A percentile compares a stretch with the other conserved stretches of the same genome.
phyloP scores from a whole-genome alignment of 768 basidiomycete species.

The Termitomyces titanicus region DNA sequence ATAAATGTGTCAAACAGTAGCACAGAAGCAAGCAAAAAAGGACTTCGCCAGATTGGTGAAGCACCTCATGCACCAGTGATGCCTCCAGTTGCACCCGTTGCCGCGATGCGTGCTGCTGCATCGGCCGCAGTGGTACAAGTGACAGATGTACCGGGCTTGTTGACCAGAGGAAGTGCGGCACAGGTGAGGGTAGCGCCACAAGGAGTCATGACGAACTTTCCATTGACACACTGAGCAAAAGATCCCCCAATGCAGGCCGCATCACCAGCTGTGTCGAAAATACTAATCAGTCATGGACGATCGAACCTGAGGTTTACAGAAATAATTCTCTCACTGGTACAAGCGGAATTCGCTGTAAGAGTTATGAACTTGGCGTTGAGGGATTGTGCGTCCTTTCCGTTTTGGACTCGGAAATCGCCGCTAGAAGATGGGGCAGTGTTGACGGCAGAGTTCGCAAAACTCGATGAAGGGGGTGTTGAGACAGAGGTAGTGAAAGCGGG shows the following conservation, averaged over 20 bases:
- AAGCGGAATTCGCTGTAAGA: slow-evolving; percentile 42
- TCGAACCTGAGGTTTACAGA: slow-evolving; percentile 2
- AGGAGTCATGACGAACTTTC: slow-evolving; percentile 35
- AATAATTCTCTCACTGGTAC: slow-evolving; percentile 26
- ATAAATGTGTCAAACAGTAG: neutral
- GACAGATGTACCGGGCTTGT: slow-evolving; percentile 47
- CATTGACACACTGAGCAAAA: slow-evolving; percentile 53
- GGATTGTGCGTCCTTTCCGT: slow-evolving; percentile 48
- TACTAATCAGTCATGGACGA: neutral
- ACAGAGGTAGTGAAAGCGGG: slow-evolving; percentile 9
- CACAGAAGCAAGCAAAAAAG: slow-evolving; percentile 9
- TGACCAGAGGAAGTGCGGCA: slow-evolving; percentile 52
- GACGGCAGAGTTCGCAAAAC: neutral
- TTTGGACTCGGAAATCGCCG: slow-evolving; percentile 34
- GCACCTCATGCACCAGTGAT: slow-evolving; percentile 28
- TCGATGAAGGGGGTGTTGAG: neutral
- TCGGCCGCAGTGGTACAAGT: slow-evolving; percentile 47
- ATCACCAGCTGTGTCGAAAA: slow-evolving; percentile 32
- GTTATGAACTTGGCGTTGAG: slow-evolving; percentile 49
- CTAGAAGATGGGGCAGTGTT: slow-evolving; percentile 2
- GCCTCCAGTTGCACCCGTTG: slow-evolving; percentile 39
- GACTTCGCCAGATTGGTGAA: neutral
- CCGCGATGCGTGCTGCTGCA: slow-evolving; percentile 37
- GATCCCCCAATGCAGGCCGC: slow-evolving; percentile 40
- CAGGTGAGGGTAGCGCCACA: slow-evolving; percentile 39